Evolutionary conservation across 2,329 filamentous ascomycete genomes (phyloP), one percentile per base, ranked within the genome.

Genomic region (Calonectria leucothoes): DNA sequence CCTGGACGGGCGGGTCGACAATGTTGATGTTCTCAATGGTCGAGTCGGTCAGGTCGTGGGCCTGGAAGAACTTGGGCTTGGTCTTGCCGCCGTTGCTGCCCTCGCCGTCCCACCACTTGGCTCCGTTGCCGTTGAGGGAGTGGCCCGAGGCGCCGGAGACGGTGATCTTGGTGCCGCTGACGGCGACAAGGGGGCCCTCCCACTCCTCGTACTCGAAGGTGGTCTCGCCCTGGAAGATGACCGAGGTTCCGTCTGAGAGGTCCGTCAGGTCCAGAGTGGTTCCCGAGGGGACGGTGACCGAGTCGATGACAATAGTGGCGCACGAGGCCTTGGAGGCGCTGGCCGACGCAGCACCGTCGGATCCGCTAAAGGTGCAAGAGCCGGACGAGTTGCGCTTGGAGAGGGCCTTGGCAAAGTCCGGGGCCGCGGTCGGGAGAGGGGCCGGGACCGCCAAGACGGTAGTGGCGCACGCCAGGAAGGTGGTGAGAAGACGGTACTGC

Each of bases 41-140:
- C 35, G 70, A 71, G 23, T 63, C 55, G 55, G 70, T 68, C 64
- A 68, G 17, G 35, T 71, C 70, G 45, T 71, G 70, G 33, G 70
- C 70, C 64, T 71, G 70, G 35, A 71, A 71, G 35, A 71, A 71
- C 70, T 71, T 71, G 55, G 70, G 70, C 70, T 71, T 71, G 15
- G 70, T 71, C 64, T 67, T 68, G 64, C 70, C 70, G n/a, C 70
- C 70, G 45, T 71, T 71, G 55, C 70, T 71, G 15, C 70, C 70
- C 70, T 71, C 70, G 17, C 70, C 64, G 17, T 71, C 70, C 70
- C 70, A 71, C 64, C 65, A 71, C 27, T 63, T 35, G 17, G 70
- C 64, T 7, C 70, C 70, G 23, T 67, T 63, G 15, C 70, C 70
- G 45, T 71, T 71, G 1, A 71, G 35, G 6, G 70, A 71, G 45